Conservation (phyloP, 257 asterid genomes). For the Nicotiana benthamiana region DNA sequence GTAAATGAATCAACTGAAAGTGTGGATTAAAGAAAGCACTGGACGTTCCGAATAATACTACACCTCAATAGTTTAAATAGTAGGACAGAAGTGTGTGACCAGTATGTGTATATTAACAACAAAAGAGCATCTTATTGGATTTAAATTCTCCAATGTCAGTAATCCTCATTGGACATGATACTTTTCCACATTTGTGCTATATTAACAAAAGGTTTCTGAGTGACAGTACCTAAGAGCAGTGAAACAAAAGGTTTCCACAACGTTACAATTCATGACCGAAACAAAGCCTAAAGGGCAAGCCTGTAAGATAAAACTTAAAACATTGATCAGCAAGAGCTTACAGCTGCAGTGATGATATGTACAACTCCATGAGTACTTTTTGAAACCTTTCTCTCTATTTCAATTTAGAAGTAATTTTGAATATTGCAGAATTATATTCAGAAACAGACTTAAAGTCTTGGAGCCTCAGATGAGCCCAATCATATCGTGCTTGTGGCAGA, state of each 20-base stretch:
- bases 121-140: neutral
- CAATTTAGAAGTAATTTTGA: too few relatives aligned
- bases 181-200: neutral
- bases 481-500: too few relatives aligned
- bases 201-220: neutral
- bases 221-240: neutral
- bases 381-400: too few relatives aligned
- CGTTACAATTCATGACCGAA: neutral
- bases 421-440: too few relatives aligned
- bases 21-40: too few relatives aligned
- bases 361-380: constrained; percentile 76
- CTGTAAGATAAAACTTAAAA: neutral
- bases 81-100: too few relatives aligned
- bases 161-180: neutral
- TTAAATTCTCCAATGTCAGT: neutral
- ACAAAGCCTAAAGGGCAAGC: neutral
- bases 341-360: constrained; percentile 77
- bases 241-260: neutral
- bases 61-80: too few relatives aligned
- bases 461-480: too few relatives aligned
- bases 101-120: too few relatives aligned
- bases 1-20: too few relatives aligned
- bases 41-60: too few relatives aligned
- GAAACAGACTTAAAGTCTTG: too few relatives aligned
- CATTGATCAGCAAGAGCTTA: constrained; percentile 37